Conservation (phyloP, 2,329 filamentous ascomycete genomes). For the Hypoxylon sp. region DNA sequence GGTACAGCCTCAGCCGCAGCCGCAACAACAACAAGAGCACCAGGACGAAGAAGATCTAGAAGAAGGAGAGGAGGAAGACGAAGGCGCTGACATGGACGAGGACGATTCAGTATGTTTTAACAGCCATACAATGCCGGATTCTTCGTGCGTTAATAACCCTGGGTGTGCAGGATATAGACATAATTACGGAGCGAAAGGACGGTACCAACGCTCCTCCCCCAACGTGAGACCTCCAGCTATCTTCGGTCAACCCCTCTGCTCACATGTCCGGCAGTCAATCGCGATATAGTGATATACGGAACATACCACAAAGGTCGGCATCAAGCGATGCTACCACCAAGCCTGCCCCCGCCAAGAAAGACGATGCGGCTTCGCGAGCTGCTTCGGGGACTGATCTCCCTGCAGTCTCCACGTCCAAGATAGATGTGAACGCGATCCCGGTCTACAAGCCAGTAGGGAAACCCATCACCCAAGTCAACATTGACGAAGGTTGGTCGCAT, state of each 20-base stretch:
- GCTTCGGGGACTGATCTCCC: conserved; percentile 56
- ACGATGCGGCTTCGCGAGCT: conserved; percentile 56
- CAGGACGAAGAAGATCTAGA: conserved; percentile 69
- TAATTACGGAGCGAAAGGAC: conserved; percentile 77
- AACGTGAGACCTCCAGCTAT: conserved; percentile 60
- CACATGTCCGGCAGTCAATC: conserved; percentile 63
- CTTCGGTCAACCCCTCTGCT: conserved; percentile 12
- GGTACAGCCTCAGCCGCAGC: conserved; percentile 24
- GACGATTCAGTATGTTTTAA: conserved; percentile 65
- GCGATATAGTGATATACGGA: conserved; percentile 75
- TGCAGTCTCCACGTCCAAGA: conserved; percentile 82
- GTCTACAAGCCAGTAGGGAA: conserved; percentile 85
- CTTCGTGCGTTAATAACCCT: conserved; percentile 3
- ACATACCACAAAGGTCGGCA: conserved; percentile 73
- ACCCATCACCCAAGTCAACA: conserved; percentile 81
- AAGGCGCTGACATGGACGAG: conserved; percentile 72
- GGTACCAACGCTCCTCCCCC: conserved; percentile 72
- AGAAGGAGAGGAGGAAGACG: conserved; percentile 76
- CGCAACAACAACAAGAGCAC: conserved; percentile 53
- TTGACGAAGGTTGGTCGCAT: conserved; percentile 72
- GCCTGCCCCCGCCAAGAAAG: conserved; percentile 63
- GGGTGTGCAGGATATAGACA: conserved; percentile 73
- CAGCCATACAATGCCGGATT: background rate
- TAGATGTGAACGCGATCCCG: conserved; percentile 88
- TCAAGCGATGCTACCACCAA: conserved; percentile 67